Evolutionary conservation across 1,284 basidiomycete species (phyloP).

Genomic region (Cryptococcus hybrid): DNA sequence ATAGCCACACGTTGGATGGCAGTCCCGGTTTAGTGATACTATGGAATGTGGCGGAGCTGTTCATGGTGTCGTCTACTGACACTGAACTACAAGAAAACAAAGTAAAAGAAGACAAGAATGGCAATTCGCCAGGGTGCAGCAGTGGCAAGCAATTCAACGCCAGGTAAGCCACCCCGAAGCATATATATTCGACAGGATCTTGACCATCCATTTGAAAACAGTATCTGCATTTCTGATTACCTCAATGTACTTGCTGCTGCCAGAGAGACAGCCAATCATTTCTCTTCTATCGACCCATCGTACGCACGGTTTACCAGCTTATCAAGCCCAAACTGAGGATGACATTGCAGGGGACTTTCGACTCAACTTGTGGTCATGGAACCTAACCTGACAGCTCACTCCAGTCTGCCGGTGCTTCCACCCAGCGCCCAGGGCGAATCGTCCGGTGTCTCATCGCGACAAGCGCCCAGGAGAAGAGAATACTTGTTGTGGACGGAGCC

Average conservation of each 20-base stretch:
- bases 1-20: neutral
- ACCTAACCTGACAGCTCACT: conserved; percentile 18
- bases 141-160: conserved; percentile 11
- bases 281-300: conserved; percentile 18
- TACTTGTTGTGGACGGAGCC: conserved; percentile 25
- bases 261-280: conserved; percentile 19
- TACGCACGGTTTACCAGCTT: conserved; percentile 4
- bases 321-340: neutral
- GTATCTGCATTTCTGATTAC: conserved; percentile 27
- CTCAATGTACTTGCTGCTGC: conserved; percentile 31
- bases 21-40: conserved; percentile 32
- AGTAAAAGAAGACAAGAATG: conserved; percentile 8
- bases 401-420: conserved; percentile 29
- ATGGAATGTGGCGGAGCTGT: conserved; percentile 29
- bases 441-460: conserved; percentile 7
- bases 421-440: conserved; percentile 6
- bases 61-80: conserved; percentile 11
- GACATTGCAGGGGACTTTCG: conserved; percentile 9
- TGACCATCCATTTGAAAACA: conserved; percentile 9
- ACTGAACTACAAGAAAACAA: no score
- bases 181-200: neutral
- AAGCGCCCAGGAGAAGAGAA: conserved; percentile 19
- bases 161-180: conserved; percentile 8
- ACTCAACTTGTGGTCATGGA: conserved; percentile 35
- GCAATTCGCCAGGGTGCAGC: conserved; percentile 18